Conservation (phyloP, 1,139 yeast genomes). For the Suhomyces bokatorum region DNA sequence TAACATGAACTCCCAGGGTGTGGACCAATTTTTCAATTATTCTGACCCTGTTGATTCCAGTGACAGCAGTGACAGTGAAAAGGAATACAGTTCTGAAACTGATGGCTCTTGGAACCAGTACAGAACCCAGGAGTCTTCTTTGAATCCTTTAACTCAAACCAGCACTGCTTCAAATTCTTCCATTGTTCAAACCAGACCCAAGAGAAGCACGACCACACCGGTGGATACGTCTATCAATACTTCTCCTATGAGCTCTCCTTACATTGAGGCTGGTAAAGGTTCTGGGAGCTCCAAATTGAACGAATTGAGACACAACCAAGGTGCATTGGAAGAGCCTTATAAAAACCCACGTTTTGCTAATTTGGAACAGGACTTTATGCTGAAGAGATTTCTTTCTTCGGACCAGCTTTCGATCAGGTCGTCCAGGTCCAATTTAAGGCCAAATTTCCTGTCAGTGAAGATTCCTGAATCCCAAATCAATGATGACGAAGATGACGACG, state of each 20-base stretch:
- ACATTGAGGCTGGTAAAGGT: conserved; percentile 1
- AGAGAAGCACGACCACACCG: not conserved
- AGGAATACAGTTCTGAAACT: conserved; percentile 21
- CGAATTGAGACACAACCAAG: conserved; percentile 4
- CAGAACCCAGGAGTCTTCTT: not conserved
- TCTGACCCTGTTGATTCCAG: conserved; percentile 25
- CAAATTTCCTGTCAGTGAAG: conserved; percentile 77
- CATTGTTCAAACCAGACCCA: not conserved
- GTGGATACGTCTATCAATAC: not conserved
- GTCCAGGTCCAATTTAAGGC: conserved; percentile 46
- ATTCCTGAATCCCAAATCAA: conserved; percentile 72
- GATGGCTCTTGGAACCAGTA: conserved; percentile 6
- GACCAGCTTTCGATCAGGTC: conserved; percentile 36
- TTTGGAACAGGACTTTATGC: conserved; percentile 1
- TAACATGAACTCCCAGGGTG: conserved; percentile 61
- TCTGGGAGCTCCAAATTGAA: conserved; percentile 1
- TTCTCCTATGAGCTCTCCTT: conserved; percentile 1
- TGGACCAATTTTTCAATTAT: conserved; percentile 28
- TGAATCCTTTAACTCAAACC: not conserved
- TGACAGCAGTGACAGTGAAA: conserved; percentile 32
- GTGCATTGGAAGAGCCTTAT: conserved; percentile 1
- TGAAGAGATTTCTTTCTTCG: conserved; percentile 3
- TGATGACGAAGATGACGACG: conserved; percentile 59
- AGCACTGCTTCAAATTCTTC: not conserved
- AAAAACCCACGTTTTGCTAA: conserved; percentile 3